Percentiles rank a stretch among this genome's conserved stretches.
These are phyloP conservation scores for Balamuthia mandrillaris DNA, from an alignment of 208 protist genomes.

Conservation along the genomic window DNA sequence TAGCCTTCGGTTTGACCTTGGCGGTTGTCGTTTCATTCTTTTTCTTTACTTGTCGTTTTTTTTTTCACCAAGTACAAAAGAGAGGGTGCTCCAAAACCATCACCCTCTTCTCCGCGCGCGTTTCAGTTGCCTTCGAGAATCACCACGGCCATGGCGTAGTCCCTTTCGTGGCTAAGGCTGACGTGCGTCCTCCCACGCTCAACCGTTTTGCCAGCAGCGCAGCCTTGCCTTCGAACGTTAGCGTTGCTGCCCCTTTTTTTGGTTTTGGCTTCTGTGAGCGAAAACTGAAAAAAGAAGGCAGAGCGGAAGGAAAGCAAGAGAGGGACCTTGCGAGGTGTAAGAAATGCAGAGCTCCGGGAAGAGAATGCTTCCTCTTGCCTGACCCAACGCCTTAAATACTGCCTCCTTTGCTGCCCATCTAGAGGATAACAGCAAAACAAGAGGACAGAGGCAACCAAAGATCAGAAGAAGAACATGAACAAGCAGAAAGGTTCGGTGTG, in stretches of 20 bases:
- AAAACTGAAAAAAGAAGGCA: too few species aligned
- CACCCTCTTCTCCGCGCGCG: too few species aligned
- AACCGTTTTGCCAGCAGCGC: not conserved
- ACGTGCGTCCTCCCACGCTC: constrained; percentile 16
- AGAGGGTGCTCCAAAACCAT: too few species aligned
- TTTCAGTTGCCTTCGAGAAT: constrained; percentile 16
- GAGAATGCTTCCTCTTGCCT: not conserved
- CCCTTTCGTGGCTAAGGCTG: not conserved
- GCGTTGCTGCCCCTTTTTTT: too few species aligned
- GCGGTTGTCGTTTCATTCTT: too few species aligned
- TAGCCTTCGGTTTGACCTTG: too few species aligned
- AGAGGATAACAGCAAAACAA: not conserved
- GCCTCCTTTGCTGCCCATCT: constrained; percentile 39
- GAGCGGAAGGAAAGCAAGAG: too few species aligned
- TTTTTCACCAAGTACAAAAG: too few species aligned
- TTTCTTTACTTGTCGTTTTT: too few species aligned
- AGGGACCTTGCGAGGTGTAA: too few species aligned
- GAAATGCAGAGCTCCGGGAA: constrained; percentile 16
- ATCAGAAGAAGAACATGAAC: not conserved
- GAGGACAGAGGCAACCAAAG: not conserved
- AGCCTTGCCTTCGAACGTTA: constrained; percentile 15
- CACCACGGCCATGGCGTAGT: constrained; percentile 7
- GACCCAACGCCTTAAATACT: constrained; percentile 28
- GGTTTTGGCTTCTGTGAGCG: too few species aligned
- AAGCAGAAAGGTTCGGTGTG: not conserved